Evolutionary conservation across 495 filamentous ascomycete species (phyloP).

Genomic region (Corynascus novoguineensis): DNA sequence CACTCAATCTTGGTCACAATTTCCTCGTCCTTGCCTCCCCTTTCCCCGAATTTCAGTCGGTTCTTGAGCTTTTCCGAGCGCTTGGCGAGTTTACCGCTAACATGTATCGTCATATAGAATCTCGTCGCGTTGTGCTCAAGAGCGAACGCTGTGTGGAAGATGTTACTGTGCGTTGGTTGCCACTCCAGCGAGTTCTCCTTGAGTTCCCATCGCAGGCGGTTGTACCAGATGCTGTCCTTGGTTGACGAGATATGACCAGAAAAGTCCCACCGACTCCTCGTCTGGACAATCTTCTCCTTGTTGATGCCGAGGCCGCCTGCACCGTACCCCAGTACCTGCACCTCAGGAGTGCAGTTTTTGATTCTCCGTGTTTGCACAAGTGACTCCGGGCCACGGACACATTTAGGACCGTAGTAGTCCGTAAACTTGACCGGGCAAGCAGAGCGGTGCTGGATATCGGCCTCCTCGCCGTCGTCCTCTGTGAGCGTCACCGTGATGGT

Average conservation of each 20-base stretch:
- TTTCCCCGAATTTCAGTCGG: conserved; percentile 17
- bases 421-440: conserved; percentile 20
- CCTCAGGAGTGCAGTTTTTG: conserved; percentile 6
- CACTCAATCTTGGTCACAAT: conserved; percentile 22
- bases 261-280: conserved; percentile 17
- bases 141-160: conserved; percentile 33
- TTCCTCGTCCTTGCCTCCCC: conserved; percentile 6
- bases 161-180: conserved; percentile 26
- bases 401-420: conserved; percentile 19
- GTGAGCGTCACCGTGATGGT: conserved; percentile 26
- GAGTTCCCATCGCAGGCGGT: conserved; percentile 29
- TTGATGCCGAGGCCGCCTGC: conserved; percentile 16
- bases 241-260: conserved; percentile 12
- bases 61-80: conserved; percentile 7
- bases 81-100: conserved; percentile 23
- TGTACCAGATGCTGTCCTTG: conserved; percentile 8
- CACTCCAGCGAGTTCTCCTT: conserved; percentile 25
- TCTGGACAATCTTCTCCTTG: conserved; percentile 13
- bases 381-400: conserved; percentile 8
- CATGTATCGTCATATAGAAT: conserved; percentile 32
- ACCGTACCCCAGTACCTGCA: conserved; percentile 15
- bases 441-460: background rate
- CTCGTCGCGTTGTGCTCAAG: conserved; percentile 29
- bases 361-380: conserved; percentile 1
- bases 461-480: conserved; percentile 15